Conservation (phyloP, 2,329 filamentous ascomycete species). For the Colletotrichum trifolii region DNA sequence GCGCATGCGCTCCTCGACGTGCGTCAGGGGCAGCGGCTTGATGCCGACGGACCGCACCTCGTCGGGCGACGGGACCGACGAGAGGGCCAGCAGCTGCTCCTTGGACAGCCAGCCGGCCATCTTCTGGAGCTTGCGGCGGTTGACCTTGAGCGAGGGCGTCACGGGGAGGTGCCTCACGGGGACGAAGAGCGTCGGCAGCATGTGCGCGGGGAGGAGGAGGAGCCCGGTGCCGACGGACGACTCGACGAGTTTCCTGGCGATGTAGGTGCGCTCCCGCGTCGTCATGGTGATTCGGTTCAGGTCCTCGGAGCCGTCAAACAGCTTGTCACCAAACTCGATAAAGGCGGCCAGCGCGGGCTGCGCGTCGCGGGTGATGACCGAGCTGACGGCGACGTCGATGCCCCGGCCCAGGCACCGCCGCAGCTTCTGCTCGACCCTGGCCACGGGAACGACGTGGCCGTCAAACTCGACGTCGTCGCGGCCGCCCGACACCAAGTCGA, state of each 20-base stretch:
- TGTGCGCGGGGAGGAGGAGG: conserved; percentile 45
- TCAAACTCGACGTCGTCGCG: conserved; percentile 54
- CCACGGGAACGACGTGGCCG: conserved; percentile 53
- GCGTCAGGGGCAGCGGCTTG: conserved; percentile 60
- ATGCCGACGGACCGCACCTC: conserved; percentile 49
- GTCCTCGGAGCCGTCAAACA: conserved; percentile 51
- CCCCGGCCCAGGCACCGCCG: conserved; percentile 58
- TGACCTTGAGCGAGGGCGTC: conserved; percentile 62
- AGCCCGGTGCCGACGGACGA: conserved; percentile 52
- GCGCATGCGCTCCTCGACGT: conserved; percentile 59
- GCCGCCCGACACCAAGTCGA: conserved; percentile 59
- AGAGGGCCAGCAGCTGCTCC: conserved; percentile 56
- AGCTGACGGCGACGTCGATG: conserved; percentile 61
- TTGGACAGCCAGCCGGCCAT: conserved; percentile 55
- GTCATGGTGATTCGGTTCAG: conserved; percentile 50
- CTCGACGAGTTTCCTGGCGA: conserved; percentile 57
- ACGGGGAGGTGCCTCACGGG: conserved; percentile 60
- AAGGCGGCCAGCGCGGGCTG: conserved; percentile 59
- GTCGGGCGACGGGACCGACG: conserved; percentile 49
- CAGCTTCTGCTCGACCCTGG: conserved; percentile 59
- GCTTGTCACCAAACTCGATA: conserved; percentile 57
- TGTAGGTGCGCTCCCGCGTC: conserved; percentile 56
- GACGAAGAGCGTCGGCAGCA: conserved; percentile 61
- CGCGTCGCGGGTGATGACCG: conserved; percentile 56
- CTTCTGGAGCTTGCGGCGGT: conserved; percentile 59